Percentiles rank a stretch among this genome's conserved stretches.
These are phyloP conservation scores for Metschnikowia anglica DNA, from an alignment of 805 yeast species.

Conservation along the genomic window DNA sequence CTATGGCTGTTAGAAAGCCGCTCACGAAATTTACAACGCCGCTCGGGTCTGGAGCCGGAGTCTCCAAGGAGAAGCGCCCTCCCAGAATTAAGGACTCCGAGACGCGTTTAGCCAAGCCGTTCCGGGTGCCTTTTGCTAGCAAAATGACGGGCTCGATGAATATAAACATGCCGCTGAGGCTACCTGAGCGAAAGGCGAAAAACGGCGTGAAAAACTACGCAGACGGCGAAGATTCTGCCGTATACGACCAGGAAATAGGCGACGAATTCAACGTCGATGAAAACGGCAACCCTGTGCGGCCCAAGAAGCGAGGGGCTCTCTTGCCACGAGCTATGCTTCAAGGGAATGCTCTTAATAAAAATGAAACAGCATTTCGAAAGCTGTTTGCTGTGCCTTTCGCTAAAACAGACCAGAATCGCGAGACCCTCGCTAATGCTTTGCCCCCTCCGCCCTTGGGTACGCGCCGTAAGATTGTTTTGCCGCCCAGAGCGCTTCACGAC, in stretches of 20 bases:
- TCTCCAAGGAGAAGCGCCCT: constrained; percentile 55
- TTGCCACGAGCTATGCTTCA: constrained; percentile 52
- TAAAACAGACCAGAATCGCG: constrained; percentile 32
- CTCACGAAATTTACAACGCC: constrained; percentile 43
- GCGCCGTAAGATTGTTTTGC: constrained; percentile 60
- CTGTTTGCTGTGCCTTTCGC: constrained; percentile 65
- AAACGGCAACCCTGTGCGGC: constrained; percentile 28
- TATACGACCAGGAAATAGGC: constrained; percentile 20
- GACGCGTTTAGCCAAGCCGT: constrained; percentile 59
- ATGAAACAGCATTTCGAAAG: constrained; percentile 40
- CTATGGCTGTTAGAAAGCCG: constrained; percentile 33
- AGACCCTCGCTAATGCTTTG: constrained; percentile 30
- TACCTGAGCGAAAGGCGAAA: constrained; percentile 30
- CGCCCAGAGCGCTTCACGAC: constrained; percentile 94
- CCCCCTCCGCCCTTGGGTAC: constrained; percentile 88
- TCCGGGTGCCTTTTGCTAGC: constrained; percentile 58
- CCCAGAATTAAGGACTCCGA: constrained; percentile 53
- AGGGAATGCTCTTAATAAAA: constrained; percentile 32
- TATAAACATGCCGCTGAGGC: constrained; percentile 3
- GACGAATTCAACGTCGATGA: constrained; percentile 33
- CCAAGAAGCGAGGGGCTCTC: constrained; percentile 54
- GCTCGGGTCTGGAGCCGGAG: constrained; percentile 69
- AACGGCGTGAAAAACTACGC: constrained; percentile 36
- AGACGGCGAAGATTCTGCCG: constrained; percentile 17
- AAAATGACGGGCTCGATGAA: constrained; percentile 13